Percentiles rank a stretch among this genome's conserved stretches.
Evolutionary conservation across 2,329 filamentous ascomycete genomes (phyloP).

Genomic region (Penicillium sp.): DNA sequence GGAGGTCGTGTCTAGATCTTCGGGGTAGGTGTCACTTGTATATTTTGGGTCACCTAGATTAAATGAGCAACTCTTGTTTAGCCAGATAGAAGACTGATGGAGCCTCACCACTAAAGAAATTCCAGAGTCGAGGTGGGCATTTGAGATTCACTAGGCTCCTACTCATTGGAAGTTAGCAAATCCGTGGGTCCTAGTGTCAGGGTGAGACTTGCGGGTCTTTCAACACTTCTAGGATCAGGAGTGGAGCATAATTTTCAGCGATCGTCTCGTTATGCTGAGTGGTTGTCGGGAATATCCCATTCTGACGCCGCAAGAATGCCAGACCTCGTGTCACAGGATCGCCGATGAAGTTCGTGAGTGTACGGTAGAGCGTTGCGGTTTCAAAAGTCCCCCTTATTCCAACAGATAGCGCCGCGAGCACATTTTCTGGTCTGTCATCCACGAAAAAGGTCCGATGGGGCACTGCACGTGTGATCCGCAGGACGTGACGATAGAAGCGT

Average conservation of each 20-base stretch:
- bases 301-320: not conserved
- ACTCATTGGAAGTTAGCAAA: too few species aligned
- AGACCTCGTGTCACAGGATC: not conserved
- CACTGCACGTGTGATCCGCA: not conserved
- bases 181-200: too few species aligned
- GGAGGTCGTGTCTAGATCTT: not conserved
- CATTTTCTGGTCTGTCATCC: not conserved
- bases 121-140: not conserved
- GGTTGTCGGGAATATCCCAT: not conserved
- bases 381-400: not conserved
- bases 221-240: not conserved
- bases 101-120: not conserved
- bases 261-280: not conserved
- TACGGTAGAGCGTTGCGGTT: not conserved
- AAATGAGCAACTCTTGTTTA: too few species aligned
- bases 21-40: not conserved
- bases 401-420: not conserved
- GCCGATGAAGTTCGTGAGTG: not conserved
- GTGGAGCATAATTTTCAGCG: not conserved
- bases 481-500: not conserved
- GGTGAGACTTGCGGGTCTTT: not conserved
- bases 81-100: too few species aligned
- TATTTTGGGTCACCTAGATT: not conserved
- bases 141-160: not conserved
- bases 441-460: not conserved